Percentiles rank a stretch among this genome's conserved stretches.
Evolutionary conservation across 495 filamentous ascomycete genomes (phyloP).

Genomic region (Penicillium flavigenum): DNA sequence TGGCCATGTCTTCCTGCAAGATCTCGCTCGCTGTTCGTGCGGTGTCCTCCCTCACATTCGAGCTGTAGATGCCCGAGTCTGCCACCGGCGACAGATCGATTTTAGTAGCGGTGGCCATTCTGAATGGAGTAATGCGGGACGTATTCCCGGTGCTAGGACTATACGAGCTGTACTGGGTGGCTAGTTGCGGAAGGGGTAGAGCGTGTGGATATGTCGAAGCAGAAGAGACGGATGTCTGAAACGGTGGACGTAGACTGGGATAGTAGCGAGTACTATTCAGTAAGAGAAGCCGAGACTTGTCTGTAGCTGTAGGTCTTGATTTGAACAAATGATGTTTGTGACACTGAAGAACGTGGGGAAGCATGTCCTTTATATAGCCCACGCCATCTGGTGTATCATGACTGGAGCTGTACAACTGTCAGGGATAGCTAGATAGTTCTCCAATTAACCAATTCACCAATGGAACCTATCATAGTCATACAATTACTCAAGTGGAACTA

Average conservation of each 20-base stretch:
- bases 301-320: background rate
- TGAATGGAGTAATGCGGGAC: constrained; percentile 20
- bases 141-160: background rate
- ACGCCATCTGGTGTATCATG: background rate
- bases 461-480: constrained; percentile 19
- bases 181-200: constrained; percentile 3
- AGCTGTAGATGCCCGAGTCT: constrained; percentile 58
- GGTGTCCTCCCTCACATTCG: constrained; percentile 53
- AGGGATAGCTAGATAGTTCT: background rate
- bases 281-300: background rate
- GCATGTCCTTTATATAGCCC: constrained; percentile 9
- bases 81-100: constrained; percentile 55
- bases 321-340: background rate
- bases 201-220: background rate
- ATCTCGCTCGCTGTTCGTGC: constrained; percentile 62
- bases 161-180: background rate
- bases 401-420: background rate
- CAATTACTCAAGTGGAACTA: constrained; percentile 4
- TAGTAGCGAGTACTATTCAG: background rate
- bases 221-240: background rate
- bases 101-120: constrained; percentile 61
- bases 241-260: background rate
- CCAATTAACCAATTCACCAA: background rate
- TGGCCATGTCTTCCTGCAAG: constrained; percentile 71
- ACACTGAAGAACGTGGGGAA: background rate